Percentiles rank a stretch among this genome's conserved stretches.
Conservation (phyloP, 306 rosid genomes). For the Sindora glabra region DNA sequence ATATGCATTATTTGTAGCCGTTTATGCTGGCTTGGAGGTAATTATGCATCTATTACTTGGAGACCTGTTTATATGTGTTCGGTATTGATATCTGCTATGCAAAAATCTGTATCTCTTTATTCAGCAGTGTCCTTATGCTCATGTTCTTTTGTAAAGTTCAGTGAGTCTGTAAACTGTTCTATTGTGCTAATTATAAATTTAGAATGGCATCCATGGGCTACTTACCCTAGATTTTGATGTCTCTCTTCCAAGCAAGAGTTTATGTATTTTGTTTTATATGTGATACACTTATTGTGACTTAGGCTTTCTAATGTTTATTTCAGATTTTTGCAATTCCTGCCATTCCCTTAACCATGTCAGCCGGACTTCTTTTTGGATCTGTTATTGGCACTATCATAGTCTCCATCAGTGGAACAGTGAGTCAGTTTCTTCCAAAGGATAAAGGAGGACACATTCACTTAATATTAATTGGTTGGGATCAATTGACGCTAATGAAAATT, state of each 20-base stretch:
- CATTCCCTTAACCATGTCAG: conserved; percentile 89
- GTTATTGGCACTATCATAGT: conserved; percentile 73
- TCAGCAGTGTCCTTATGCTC: neutral
- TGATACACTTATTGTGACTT: conserved; percentile 13
- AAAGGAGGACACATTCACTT: neutral
- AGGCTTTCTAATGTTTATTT: conserved; percentile 10
- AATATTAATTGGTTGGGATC: neutral
- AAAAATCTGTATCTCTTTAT: neutral
- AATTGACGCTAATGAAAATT: neutral
- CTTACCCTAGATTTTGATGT: neutral
- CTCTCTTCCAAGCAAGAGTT: neutral
- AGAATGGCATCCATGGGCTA: neutral
- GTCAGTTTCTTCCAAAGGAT: conserved; percentile 10
- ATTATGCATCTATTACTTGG: conserved; percentile 6
- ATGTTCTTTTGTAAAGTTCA: neutral
- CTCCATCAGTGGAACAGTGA: conserved; percentile 91
- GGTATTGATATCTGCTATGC: neutral
- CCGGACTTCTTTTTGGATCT: conserved; percentile 94
- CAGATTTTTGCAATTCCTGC: conserved; percentile 98
- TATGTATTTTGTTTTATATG: neutral
- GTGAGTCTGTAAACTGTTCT: neutral
- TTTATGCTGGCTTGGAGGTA: conserved; percentile 96
- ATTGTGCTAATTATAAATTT: neutral
- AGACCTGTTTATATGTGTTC: neutral
- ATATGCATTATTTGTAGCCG: conserved; percentile 86